phyloP scores from a whole-genome alignment of 352 stramenopile species.

The Phytophthora rubi region DNA sequence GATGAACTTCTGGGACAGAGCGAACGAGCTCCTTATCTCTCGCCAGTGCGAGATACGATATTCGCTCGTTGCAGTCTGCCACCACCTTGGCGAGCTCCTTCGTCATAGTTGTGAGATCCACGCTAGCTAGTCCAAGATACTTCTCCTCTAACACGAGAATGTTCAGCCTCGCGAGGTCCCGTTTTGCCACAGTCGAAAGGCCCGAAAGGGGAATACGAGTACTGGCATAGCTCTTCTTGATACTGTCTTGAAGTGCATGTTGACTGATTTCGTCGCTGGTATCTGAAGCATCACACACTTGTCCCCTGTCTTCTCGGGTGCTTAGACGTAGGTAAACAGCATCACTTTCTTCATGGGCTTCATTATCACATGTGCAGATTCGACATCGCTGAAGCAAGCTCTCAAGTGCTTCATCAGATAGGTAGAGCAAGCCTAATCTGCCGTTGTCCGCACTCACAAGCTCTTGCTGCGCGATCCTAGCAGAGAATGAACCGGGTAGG shows the following conservation, averaged over 20 bases:
- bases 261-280: background rate
- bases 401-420: conserved; percentile 27
- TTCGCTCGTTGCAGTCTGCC: conserved; percentile 44
- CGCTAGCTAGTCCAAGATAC: background rate
- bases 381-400: conserved; percentile 30
- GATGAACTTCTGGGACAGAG: conserved; percentile 25
- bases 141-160: conserved; percentile 5
- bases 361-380: conserved; percentile 28
- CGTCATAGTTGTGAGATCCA: conserved; percentile 11
- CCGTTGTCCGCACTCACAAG: conserved; percentile 7
- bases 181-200: conserved; percentile 27
- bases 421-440: conserved; percentile 21
- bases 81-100: conserved; percentile 34
- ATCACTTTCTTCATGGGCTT: conserved; percentile 5
- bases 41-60: conserved; percentile 33
- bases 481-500: conserved; percentile 2
- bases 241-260: background rate
- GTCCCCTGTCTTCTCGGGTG: background rate
- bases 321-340: conserved; percentile 16
- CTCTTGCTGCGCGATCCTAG: conserved; percentile 17
- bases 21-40: conserved; percentile 14
- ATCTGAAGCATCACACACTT: background rate
- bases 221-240: background rate
- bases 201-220: conserved; percentile 27
- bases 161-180: conserved; percentile 21